A percentile compares a stretch with the other conserved stretches of the same genome.
These are phyloP conservation scores for Noccaea caerulescens DNA, from an alignment of 345 rosid species.

Conservation along the genomic window DNA sequence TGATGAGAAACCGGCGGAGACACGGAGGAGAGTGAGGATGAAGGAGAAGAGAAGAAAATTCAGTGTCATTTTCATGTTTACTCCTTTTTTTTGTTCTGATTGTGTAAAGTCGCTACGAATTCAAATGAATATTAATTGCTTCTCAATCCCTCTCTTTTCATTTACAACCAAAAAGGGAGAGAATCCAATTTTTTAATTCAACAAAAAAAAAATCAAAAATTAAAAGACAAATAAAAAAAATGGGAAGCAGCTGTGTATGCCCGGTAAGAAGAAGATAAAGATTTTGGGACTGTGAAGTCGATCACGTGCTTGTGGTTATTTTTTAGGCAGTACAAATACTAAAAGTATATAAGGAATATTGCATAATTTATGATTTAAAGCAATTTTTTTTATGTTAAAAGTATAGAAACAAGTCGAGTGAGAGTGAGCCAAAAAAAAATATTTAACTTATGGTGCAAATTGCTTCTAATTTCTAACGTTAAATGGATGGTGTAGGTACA, in stretches of 20 bases:
- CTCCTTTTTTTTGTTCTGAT: too few species aligned
- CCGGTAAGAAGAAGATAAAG: conserved; percentile 27
- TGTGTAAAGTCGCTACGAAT: background rate
- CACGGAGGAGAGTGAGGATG: conserved; percentile 15
- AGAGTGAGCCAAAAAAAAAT: too few species aligned
- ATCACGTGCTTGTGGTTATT: conserved; percentile 35
- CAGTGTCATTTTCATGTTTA: conserved; percentile 35
- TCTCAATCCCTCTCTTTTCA: background rate
- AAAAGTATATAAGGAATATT: too few species aligned
- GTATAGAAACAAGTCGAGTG: too few species aligned
- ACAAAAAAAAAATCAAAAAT: background rate
- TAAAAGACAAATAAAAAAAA: background rate
- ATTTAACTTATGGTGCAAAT: background rate
- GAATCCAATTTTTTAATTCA: background rate
- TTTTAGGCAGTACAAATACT: background rate
- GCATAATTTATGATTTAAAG: too few species aligned
- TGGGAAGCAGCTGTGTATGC: conserved; percentile 28
- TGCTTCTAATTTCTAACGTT: conserved; percentile 25
- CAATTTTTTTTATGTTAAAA: too few species aligned
- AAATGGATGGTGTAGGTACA: conserved; percentile 11
- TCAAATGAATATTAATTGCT: conserved; percentile 30
- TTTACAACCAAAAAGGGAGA: background rate
- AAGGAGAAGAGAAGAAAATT: conserved; percentile 32
- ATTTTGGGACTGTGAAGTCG: conserved; percentile 34
- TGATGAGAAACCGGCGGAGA: conserved; percentile 44